These are phyloP conservation scores for Mycocentrospora acerina DNA, from an alignment of 2,329 filamentous ascomycete species.

Conservation along the genomic window DNA sequence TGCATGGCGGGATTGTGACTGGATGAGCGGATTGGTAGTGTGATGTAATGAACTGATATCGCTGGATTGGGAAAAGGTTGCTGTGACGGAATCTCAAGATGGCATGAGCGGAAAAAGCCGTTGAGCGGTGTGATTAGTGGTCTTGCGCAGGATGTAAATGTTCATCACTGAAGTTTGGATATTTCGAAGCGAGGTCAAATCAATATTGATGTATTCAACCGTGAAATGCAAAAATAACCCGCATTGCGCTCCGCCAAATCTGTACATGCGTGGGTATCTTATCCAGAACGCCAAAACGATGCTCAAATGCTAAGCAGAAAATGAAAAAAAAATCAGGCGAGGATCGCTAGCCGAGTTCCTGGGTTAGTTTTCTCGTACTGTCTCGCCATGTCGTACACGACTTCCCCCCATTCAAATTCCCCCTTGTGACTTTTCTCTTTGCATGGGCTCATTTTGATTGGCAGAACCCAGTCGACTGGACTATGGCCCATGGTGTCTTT, in stretches of 20 bases:
- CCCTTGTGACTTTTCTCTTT: constrained; percentile 66
- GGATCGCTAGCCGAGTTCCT: constrained; percentile 16
- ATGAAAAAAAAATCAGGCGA: constrained; percentile 10
- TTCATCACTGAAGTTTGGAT: too few species aligned
- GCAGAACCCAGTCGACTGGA: constrained; percentile 76
- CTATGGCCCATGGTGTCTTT: constrained; percentile 75
- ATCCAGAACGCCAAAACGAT: constrained; percentile 16
- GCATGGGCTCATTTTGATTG: constrained; percentile 73
- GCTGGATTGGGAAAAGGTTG: too few species aligned
- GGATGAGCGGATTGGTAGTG: too few species aligned
- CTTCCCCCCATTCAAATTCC: constrained; percentile 67
- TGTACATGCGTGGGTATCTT: constrained; percentile 22
- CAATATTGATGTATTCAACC: too few species aligned
- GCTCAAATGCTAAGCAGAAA: constrained; percentile 8
- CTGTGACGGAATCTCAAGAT: too few species aligned
- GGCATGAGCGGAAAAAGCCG: too few species aligned
- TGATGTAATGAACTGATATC: too few species aligned
- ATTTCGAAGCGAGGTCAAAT: too few species aligned
- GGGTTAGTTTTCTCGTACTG: constrained; percentile 29
- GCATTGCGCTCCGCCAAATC: neutral
- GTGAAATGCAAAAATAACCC: too few species aligned
- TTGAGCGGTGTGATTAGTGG: too few species aligned
- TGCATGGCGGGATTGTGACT: too few species aligned
- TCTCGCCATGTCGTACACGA: constrained; percentile 48
- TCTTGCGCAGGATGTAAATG: too few species aligned